Percentiles rank a stretch among this genome's conserved stretches.
Evolutionary conservation across 202 grass and related monocot genomes (phyloP).

Genomic region (Bolboschoenoplectus hybrid): DNA sequence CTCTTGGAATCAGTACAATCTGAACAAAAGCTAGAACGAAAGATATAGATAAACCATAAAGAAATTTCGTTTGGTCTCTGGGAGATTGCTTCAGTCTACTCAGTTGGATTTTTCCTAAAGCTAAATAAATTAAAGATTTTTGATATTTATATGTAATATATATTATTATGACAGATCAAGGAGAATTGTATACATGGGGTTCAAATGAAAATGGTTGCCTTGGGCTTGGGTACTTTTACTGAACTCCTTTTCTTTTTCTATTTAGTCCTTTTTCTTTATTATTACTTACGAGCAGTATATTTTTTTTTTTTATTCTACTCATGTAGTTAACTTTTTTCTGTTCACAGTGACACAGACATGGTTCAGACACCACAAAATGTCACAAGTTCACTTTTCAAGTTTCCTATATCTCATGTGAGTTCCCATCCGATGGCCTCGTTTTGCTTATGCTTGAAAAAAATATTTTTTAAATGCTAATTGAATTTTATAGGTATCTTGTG

Average conservation of each 20-base stretch:
- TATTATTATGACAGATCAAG: conserved; percentile 46
- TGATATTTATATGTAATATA: not conserved
- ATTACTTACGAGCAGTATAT: not conserved
- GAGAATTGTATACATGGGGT: conserved; percentile 86
- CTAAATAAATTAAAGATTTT: not conserved
- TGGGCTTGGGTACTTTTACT: conserved; percentile 82
- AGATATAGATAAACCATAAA: conserved; percentile 9
- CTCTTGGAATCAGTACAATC: not conserved
- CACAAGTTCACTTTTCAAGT: conserved; percentile 63
- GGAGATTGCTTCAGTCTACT: conserved; percentile 1
- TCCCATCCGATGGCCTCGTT: not conserved
- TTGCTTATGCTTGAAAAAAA: conserved; percentile 24
- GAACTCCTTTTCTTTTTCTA: conserved; percentile 31
- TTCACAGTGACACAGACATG: conserved; percentile 59
- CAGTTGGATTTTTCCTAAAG: not conserved
- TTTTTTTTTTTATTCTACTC: conserved; percentile 9
- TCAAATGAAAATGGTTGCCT: conserved; percentile 99
- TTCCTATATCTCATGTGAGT: conserved; percentile 72
- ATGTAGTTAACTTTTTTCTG: conserved; percentile 30
- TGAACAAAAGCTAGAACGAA: not conserved
- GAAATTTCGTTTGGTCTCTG: conserved; percentile 1
- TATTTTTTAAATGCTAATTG: conserved; percentile 33
- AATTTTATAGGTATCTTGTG: conserved; percentile 75
- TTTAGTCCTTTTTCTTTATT: conserved; percentile 1
- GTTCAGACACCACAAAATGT: conserved; percentile 70